Evolutionary conservation across 257 asterid species (phyloP), one percentile per base, ranked within the genome.

Genomic region (Solanum sejunctum): DNA sequence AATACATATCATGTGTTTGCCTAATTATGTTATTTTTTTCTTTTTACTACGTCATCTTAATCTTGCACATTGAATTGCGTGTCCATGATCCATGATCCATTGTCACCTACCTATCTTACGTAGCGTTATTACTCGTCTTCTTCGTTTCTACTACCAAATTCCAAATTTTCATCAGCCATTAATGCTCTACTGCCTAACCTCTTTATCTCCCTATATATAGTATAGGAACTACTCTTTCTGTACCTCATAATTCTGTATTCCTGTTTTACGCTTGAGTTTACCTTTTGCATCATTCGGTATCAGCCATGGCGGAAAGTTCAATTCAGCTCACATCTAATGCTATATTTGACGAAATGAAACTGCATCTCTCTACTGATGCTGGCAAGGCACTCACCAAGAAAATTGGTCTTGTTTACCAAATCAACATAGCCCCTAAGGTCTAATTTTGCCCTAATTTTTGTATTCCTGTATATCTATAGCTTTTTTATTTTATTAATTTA

Each of bases 381-480:
- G 99, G 98, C 0, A 94, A 93, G 84, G 84, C 85, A 70, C 95
- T 94, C 66, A 85, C 77, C 12, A 87, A 94, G 91, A 96, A 93
- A 84, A 93, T 96, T 45, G 97, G 95, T 61, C 97, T 96, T 83
- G 99, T 96, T 78, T 96, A 93, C 86, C 98, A 96, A 92, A 92
- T 94, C 80, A 93, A 96, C 66, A 90, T 96, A 71, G 98, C 99
- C 20, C 99, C 99, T n/a, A 94, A 96, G 99, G 99, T 96, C 7
- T n/a, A 36, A n/a, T 9, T n/a, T 70, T 8, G 18, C 55, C 64
- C 3, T 36, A 45, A 1, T 28, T n/a, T 52, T 52, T 20, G 11
- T n/a, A 12, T 85, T 28, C 49, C 11, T 45, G 12, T n/a, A 5
- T 80, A 7, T 6, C 1, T 28, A 49, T 81, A 10, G 56, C 13